These are phyloP conservation scores for Phytophthora parvispora DNA, from an alignment of 352 stramenopile species.

Conservation along the genomic window DNA sequence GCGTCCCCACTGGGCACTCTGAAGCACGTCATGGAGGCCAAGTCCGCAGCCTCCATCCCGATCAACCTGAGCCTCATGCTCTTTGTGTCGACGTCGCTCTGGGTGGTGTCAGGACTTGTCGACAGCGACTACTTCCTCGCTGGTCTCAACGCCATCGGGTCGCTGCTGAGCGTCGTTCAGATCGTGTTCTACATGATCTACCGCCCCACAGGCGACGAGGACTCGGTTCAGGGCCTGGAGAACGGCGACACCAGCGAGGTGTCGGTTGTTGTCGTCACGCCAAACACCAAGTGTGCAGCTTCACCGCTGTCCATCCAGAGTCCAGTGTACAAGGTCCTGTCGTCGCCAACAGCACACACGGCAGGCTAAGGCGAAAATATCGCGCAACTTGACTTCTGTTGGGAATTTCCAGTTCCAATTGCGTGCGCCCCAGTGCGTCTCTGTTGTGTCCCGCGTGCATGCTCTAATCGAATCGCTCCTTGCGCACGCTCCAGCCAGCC, in stretches of 20 bases:
- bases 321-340: constrained; percentile 7
- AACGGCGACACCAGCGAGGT: background rate
- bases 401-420: background rate
- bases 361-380: background rate
- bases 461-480: too few species aligned
- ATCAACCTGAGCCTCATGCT: constrained; percentile 28
- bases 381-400: too few species aligned
- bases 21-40: constrained; percentile 10
- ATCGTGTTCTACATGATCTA: constrained; percentile 61
- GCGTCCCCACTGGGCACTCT: background rate
- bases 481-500: background rate
- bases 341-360: constrained; percentile 4
- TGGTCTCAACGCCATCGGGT: constrained; percentile 38
- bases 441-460: too few species aligned
- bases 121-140: constrained; percentile 26
- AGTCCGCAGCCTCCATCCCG: constrained; percentile 28
- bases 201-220: background rate
- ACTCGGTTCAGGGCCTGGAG: background rate
- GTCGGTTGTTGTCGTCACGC: constrained; percentile 4
- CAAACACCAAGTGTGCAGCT: background rate
- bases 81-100: constrained; percentile 24
- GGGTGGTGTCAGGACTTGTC: constrained; percentile 15
- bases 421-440: too few species aligned
- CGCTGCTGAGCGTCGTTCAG: constrained; percentile 45
- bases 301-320: background rate